phyloP scores from a whole-genome alignment of 208 protist species.

The Leishmania gerbilli region DNA sequence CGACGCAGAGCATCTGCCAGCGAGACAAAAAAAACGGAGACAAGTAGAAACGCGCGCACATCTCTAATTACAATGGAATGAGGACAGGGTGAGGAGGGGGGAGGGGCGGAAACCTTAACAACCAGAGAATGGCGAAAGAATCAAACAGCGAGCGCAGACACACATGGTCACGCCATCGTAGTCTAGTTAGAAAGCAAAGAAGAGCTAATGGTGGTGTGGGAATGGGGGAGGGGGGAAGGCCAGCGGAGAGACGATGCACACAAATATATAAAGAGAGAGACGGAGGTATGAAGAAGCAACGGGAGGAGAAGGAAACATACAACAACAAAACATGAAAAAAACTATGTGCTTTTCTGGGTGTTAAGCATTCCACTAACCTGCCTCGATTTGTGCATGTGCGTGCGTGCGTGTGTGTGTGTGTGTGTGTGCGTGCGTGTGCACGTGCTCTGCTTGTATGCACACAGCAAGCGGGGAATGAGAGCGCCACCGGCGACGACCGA shows the following conservation, averaged over 20 bases:
- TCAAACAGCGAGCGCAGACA: background rate
- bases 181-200: background rate
- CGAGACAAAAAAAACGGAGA: background rate
- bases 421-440: no score
- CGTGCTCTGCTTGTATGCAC: background rate
- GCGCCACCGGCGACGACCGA: background rate
- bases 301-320: background rate
- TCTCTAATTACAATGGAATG: background rate
- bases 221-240: no score
- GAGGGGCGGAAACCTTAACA: no score
- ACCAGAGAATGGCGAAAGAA: background rate
- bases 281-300: background rate
- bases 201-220: no score
- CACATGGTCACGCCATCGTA: background rate
- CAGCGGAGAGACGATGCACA: background rate
- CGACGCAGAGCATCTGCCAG: background rate
- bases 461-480: background rate
- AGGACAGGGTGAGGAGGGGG: background rate
- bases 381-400: no score
- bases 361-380: no score
- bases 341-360: background rate
- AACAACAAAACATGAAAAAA: slow-evolving; percentile 11
- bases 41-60: background rate
- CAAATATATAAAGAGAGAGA: background rate
- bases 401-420: no score